Base-by-base conservation (phyloP, 2,329 filamentous ascomycete species). In the Microsporum audouinii region DNA sequence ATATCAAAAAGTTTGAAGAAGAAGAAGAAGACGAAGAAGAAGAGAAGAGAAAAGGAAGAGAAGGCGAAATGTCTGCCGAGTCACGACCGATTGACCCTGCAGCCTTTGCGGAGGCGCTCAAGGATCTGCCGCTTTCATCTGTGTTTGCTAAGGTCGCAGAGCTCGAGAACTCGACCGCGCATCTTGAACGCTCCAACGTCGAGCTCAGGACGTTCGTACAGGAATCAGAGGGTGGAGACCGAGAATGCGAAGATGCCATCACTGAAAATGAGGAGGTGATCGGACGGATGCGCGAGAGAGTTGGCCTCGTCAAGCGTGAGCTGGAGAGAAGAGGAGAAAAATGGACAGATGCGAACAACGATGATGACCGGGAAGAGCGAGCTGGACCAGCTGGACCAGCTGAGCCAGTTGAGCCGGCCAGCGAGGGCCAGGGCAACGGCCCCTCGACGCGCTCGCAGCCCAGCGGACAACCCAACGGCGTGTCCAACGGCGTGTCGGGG, bases 111-210 rank as follows among this genome's bases (percentile, higher is more conserved):
- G 71, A 76, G 64, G 84, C 84, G 23, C 78, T 87, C 65, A 73
- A 78, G 67, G 77, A 80, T 61, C 80, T 87, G 5, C 79, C 83
- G 7, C 72, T 85, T 65, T 78, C 81, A 63, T 77, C 80, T 23
- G 74, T 87, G 33, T 82, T 85, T 73, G 75, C 77, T 68, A 86
- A 86, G 76, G 80, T 80, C 61, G 77, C 79, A 61, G 84, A 87
- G 67, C 76, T 87, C 7, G 75, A 75, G 49, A 86, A 86, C 73
- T 81, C 78, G 62, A 81, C 85, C 67, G 70, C 74, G 1, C 84
- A 86, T 66, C 79, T 87, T 33, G 73, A 78, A 51, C 75, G 75
- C 56, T 84, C 80, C 10, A 86, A 86, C 69, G 70, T 71, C 45
- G 79, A 85, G 66, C 77, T 86, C 58, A 73, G 79, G 57, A 74